phyloP scores from a whole-genome alignment of 1,139 yeast species.

The Saccharomycopsis hybrid region DNA sequence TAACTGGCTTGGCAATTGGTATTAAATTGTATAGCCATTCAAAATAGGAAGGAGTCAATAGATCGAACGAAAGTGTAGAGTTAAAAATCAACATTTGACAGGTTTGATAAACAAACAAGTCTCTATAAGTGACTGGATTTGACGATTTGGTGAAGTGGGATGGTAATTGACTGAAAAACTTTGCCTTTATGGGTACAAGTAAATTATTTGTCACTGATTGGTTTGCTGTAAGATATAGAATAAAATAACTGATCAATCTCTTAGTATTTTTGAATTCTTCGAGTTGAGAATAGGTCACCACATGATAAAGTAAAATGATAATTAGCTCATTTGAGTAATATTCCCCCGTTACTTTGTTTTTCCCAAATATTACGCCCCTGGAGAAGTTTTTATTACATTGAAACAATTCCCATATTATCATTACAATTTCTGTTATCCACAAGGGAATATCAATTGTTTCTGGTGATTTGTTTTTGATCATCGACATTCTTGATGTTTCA shows the following conservation, averaged over 20 bases:
- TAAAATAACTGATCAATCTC: conserved; percentile 52
- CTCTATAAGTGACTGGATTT: conserved; percentile 48
- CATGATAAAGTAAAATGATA: conserved; percentile 49
- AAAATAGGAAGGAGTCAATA: conserved; percentile 41
- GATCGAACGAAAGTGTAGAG: conserved; percentile 27
- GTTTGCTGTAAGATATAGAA: conserved; percentile 57
- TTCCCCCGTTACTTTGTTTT: conserved; percentile 25
- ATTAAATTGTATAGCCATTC: conserved; percentile 57
- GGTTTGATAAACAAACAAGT: conserved; percentile 50
- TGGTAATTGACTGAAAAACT: conserved; percentile 31
- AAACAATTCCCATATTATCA: conserved; percentile 69
- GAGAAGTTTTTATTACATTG: conserved; percentile 62
- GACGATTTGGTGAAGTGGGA: conserved; percentile 26
- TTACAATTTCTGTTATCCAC: conserved; percentile 50
- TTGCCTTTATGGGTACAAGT: conserved; percentile 45
- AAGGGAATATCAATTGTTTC: conserved; percentile 34
- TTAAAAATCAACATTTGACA: conserved; percentile 35
- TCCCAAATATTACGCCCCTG: conserved; percentile 35
- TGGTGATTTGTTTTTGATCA: conserved; percentile 25
- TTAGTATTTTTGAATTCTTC: conserved; percentile 43
- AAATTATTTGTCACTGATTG: conserved; percentile 34
- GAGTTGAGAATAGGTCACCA: conserved; percentile 43
- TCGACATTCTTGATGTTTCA: background rate
- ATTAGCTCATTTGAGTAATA: conserved; percentile 46
- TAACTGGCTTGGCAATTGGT: conserved; percentile 31